These are phyloP conservation scores for Gryganskiella cystojenkinii DNA, from an alignment of 192 early-diverging fungal genomes.

Conservation along the genomic window DNA sequence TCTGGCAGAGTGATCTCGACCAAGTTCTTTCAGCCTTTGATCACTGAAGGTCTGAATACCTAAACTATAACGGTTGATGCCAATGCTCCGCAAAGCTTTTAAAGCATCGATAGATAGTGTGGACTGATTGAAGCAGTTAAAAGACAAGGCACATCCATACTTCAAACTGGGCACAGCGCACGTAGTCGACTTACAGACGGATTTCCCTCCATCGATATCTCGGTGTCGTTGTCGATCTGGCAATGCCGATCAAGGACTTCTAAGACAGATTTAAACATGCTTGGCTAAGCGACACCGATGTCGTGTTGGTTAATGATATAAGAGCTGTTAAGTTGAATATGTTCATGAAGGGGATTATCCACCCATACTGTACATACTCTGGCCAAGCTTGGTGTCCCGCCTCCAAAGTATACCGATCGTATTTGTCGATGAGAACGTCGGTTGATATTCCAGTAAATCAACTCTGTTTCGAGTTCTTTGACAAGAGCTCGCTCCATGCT, in stretches of 20 bases:
- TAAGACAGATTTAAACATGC: constrained; percentile 51
- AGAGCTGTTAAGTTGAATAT: too few species aligned
- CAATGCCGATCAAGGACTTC: constrained; percentile 40
- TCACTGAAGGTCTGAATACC: constrained; percentile 65
- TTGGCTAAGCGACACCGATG: constrained; percentile 43
- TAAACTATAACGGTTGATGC: constrained; percentile 63
- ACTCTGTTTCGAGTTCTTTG: constrained; percentile 51
- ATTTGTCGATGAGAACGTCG: constrained; percentile 27
- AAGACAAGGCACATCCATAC: constrained; percentile 11
- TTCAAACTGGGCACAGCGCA: not conserved
- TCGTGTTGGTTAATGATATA: not conserved
- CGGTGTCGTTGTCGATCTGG: constrained; percentile 38
- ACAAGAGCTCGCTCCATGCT: constrained; percentile 53
- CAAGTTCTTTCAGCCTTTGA: constrained; percentile 48
- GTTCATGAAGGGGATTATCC: too few species aligned
- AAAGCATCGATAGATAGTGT: constrained; percentile 41
- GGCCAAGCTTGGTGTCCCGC: constrained; percentile 64
- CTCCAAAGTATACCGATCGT: constrained; percentile 66
- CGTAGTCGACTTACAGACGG: constrained; percentile 55
- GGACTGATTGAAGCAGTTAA: constrained; percentile 26
- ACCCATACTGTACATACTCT: too few species aligned
- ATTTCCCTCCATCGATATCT: constrained; percentile 68
- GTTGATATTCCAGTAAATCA: constrained; percentile 41
- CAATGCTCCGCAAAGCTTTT: constrained; percentile 46
- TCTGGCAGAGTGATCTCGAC: constrained; percentile 58